Evolutionary conservation across 2,329 filamentous ascomycete genomes (phyloP).

Genomic region (Coniochaeta ligniaria): DNA sequence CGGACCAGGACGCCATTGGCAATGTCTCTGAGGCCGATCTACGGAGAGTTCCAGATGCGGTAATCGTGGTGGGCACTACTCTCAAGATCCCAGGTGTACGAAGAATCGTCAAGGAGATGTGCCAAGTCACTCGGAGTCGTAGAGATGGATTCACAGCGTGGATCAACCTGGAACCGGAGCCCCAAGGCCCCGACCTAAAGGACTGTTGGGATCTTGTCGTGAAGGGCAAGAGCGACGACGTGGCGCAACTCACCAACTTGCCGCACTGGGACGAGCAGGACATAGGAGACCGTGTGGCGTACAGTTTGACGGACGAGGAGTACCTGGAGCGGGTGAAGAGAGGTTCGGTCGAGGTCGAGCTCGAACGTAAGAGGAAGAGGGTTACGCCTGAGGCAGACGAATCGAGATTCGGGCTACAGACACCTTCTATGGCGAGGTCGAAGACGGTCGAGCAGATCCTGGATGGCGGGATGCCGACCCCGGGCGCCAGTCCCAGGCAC

Average conservation of each 20-base stretch:
- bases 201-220: slow-evolving; percentile 92
- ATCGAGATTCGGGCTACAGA: neutral
- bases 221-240: slow-evolving; percentile 77
- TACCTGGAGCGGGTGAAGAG: slow-evolving; percentile 30
- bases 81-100: slow-evolving; percentile 91
- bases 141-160: slow-evolving; percentile 83
- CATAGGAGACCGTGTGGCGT: slow-evolving; percentile 34
- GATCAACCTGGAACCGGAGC: slow-evolving; percentile 87
- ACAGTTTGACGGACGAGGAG: slow-evolving; percentile 35
- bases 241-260: slow-evolving; percentile 65
- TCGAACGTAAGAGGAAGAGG: slow-evolving; percentile 31
- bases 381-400: slow-evolving; percentile 6
- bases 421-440: slow-evolving; percentile 23
- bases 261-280: slow-evolving; percentile 53
- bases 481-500: slow-evolving; percentile 47
- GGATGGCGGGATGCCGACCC: slow-evolving; percentile 46
- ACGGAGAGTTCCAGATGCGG: slow-evolving; percentile 76
- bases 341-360: slow-evolving; percentile 31
- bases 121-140: slow-evolving; percentile 73
- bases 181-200: slow-evolving; percentile 75
- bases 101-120: slow-evolving; percentile 85
- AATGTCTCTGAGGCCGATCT: slow-evolving; percentile 83
- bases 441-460: slow-evolving; percentile 34
- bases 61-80: slow-evolving; percentile 92
- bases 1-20: slow-evolving; percentile 92